Percentiles rank a stretch among this genome's conserved stretches.
Evolutionary conservation across 352 stramenopile species (phyloP).

Genomic region (Globisporangium perplexum): DNA sequence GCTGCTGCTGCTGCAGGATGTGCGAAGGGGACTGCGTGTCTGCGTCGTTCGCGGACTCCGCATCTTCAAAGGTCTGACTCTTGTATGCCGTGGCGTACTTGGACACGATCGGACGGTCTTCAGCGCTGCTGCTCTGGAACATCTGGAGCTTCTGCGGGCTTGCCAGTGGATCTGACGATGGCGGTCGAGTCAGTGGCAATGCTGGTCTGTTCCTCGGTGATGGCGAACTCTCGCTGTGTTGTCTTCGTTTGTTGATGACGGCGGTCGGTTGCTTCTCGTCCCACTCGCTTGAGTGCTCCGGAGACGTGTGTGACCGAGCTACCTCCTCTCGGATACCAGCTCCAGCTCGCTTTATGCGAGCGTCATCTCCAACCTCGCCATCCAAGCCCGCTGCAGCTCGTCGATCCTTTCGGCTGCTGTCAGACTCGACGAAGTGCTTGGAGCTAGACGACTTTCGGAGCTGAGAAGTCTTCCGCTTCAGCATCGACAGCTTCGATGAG

Average conservation of each 20-base stretch:
- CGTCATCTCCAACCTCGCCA: too few relatives aligned
- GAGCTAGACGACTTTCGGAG: constrained; percentile 37
- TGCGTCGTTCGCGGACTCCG: not conserved
- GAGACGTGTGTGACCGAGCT: not conserved
- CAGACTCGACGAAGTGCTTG: constrained; percentile 17
- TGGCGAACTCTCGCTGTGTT: not conserved
- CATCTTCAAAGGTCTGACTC: constrained; percentile 1
- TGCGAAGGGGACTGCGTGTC: not conserved
- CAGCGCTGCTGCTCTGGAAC: constrained; percentile 25
- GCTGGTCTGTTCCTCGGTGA: not conserved
- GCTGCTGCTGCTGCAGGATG: not conserved
- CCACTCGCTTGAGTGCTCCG: not conserved
- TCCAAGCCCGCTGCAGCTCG: not conserved
- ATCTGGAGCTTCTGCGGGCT: constrained; percentile 44
- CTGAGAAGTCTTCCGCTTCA: constrained; percentile 58
- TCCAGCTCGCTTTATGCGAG: not conserved
- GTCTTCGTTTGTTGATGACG: not conserved
- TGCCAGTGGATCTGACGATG: not conserved
- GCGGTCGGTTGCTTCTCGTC: not conserved
- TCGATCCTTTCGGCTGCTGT: not conserved
- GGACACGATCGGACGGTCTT: constrained; percentile 33
- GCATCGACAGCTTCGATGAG: constrained; percentile 37
- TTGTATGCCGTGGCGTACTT: constrained; percentile 19
- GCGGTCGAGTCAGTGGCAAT: not conserved
- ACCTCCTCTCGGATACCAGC: not conserved